Base-by-base conservation (phyloP, 163 green algal species). In the Prototheca cutis region DNA sequence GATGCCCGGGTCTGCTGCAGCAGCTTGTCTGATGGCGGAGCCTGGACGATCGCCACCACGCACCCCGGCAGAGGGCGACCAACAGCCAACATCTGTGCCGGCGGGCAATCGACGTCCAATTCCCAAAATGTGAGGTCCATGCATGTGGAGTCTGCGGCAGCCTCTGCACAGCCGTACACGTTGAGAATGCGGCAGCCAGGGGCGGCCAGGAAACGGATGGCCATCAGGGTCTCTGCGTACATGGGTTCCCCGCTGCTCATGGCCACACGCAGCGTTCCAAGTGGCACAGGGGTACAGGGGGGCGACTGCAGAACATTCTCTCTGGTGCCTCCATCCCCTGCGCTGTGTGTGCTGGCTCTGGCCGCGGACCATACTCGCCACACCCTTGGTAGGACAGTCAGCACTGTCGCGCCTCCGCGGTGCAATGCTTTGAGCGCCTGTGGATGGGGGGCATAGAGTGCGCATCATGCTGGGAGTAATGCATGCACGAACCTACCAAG, bases 161-260 rank as follows among this genome's bases (percentile, higher is more conserved):
- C 28, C 40, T 77, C 74, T 25, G 67, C 74, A 45, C 29, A 66
- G 31, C 78, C 79, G 42, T 84, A 86, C 23, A 86, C 39, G 62
- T 86, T 86, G 19, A 84, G 47, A 17, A 84, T 45, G 0, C 28
- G 19, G 29, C 33, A 65, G 7, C 15, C 15, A 3, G 39, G 34
- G 48, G 68, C 68, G 42, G 79, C 36, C 4, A 40, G 40, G 42
- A 5, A 5, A 6, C 58, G 51, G 47, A 84, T 54, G 0, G 4
- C 10, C 19, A 21, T 23, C 6, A 62, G 40, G 18, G 82, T 47
- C 4, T n/a, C 25, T n/a, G 5, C 33, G 3, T 58, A 27, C 56
- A 86, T 56, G 2, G 65, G 62, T 53, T 83, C 79, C 2, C 79
- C 76, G 47, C 72, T 82, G 40, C 48, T 72, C 0, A 79, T 48